Conservation (phyloP, 441 rosid species). For the Erodium chrysanthum region DNA sequence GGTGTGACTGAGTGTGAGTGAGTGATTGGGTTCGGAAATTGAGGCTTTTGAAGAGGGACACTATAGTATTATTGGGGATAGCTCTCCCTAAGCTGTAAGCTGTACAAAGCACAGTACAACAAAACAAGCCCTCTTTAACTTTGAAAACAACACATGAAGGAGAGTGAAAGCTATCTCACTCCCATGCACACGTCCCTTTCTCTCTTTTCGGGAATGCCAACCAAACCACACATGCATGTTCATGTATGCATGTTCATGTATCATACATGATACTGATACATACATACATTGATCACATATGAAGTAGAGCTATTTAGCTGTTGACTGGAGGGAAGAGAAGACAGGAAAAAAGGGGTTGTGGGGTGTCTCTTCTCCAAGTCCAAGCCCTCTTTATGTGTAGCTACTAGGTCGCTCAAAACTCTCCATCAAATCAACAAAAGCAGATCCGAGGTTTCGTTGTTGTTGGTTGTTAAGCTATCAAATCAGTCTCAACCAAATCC, state of each 20-base stretch:
- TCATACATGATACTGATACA: too few relatives aligned
- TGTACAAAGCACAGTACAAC: constrained; percentile 11
- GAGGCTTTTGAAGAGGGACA: constrained; percentile 23
- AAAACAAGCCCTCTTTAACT: constrained; percentile 5
- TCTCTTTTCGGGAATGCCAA: constrained; percentile 7
- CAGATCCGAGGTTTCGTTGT: constrained; percentile 31
- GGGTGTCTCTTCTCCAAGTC: background rate
- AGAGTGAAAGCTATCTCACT: constrained; percentile 29
- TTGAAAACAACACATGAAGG: constrained; percentile 30
- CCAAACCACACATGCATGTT: too few relatives aligned
- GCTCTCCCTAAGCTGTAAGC: background rate
- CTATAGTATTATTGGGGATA: too few relatives aligned
- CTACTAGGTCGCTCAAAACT: background rate
- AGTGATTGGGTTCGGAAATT: constrained; percentile 34
- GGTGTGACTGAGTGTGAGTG: background rate
- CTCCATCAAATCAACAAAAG: constrained; percentile 23
- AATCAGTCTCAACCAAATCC: constrained; percentile 20
- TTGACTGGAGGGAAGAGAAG: too few relatives aligned
- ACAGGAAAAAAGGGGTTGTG: too few relatives aligned
- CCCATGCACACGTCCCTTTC: constrained; percentile 42
- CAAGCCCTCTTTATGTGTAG: constrained; percentile 7
- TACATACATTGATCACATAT: too few relatives aligned
- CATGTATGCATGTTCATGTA: too few relatives aligned
- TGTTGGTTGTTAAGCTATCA: constrained; percentile 37
- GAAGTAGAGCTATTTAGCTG: too few relatives aligned